phyloP scores from a whole-genome alignment of 2,329 filamentous ascomycete genomes.

The Neonectria hederae region DNA sequence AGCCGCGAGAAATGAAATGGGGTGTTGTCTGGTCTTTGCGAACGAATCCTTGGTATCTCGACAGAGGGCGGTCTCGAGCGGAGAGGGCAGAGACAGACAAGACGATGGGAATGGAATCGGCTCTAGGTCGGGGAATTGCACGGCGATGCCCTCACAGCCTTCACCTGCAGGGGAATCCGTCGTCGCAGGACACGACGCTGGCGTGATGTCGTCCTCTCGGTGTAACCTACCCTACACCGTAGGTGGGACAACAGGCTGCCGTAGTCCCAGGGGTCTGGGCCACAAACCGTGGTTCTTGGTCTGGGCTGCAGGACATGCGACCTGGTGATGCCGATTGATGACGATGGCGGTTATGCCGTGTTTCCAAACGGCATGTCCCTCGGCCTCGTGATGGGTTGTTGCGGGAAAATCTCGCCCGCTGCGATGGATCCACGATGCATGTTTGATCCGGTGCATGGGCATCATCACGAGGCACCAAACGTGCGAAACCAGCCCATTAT shows the following conservation, averaged over 20 bases:
- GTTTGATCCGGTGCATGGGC: constrained; percentile 3
- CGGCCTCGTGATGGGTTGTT: constrained; percentile 15
- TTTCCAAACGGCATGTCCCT: not conserved
- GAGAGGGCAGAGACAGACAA: not conserved
- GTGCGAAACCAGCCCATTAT: constrained; percentile 22
- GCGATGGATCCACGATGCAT: constrained; percentile 9
- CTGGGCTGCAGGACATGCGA: not conserved
- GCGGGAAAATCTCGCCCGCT: constrained; percentile 7
- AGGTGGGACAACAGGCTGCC: constrained; percentile 3
- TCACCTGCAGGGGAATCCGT: constrained; percentile 14
- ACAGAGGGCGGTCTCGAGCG: not conserved
- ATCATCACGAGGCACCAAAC: constrained; percentile 15
- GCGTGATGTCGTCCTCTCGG: constrained; percentile 12
- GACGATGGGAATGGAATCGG: not conserved
- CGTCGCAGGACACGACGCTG: constrained; percentile 7
- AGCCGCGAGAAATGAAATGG: constrained; percentile 1
- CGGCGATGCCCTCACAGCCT: not conserved
- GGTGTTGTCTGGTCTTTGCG: not conserved
- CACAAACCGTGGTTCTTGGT: not conserved
- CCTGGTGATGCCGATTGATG: not conserved
- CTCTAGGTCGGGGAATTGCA: constrained; percentile 1
- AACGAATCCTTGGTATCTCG: not conserved
- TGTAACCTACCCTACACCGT: constrained; percentile 15
- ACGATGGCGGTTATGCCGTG: not conserved
- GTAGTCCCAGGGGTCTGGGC: not conserved